These are phyloP conservation scores for Rhinocladiella similis DNA, from an alignment of 2,329 filamentous ascomycete species.

Conservation along the genomic window DNA sequence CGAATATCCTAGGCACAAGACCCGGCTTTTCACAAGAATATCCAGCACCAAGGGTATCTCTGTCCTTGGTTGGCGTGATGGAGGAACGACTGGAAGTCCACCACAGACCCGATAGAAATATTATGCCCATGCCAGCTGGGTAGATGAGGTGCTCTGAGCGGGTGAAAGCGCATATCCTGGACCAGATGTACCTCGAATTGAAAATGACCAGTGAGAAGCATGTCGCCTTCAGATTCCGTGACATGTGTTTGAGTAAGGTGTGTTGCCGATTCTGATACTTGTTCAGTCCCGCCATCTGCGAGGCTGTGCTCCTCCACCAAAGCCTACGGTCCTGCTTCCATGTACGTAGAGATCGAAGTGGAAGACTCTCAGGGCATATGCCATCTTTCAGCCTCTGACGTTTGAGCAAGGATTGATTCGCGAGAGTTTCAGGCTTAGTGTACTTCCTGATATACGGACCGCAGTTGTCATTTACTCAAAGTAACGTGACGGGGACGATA, in stretches of 20 bases:
- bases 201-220: background rate
- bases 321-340: no score
- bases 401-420: background rate
- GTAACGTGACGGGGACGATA: no score
- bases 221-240: background rate
- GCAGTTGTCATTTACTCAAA: no score
- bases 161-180: background rate
- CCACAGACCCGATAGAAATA: background rate
- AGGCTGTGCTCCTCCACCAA: no score
- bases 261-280: no score
- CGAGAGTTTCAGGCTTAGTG: background rate
- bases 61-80: background rate
- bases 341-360: background rate
- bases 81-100: background rate
- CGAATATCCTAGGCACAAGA: slow-evolving; percentile 57
- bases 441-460: background rate
- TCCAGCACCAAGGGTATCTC: background rate
- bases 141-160: no score
- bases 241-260: background rate
- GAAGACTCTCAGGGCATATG: background rate
- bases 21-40: background rate
- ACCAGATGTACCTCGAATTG: background rate
- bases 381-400: background rate
- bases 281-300: no score
- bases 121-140: no score